Evolutionary conservation across 805 yeast genomes (phyloP).

Genomic region (Lachancea mirantina): DNA sequence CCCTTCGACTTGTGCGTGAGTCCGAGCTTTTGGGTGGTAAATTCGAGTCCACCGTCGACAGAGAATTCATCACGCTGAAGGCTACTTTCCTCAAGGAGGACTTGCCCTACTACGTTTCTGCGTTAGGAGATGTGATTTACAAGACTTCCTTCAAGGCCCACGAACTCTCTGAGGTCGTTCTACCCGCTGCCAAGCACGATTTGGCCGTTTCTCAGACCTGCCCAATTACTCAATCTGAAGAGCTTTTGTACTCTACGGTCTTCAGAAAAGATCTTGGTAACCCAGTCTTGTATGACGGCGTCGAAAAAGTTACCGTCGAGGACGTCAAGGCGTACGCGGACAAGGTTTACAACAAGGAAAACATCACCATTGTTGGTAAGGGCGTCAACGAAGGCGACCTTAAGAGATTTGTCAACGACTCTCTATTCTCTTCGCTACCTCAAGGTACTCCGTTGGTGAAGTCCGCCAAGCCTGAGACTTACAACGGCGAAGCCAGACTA

Average conservation of each 20-base stretch:
- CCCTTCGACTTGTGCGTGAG: slow-evolving; percentile 89
- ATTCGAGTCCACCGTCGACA: slow-evolving; percentile 60
- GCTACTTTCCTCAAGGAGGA: slow-evolving; percentile 81
- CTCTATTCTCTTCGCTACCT: slow-evolving; percentile 53
- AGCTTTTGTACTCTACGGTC: slow-evolving; percentile 69
- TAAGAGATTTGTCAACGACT: slow-evolving; percentile 55
- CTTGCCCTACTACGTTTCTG: slow-evolving; percentile 86
- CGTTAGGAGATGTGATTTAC: slow-evolving; percentile 66
- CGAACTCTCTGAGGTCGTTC: slow-evolving; percentile 74
- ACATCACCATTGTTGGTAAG: slow-evolving; percentile 62
- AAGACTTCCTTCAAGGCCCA: slow-evolving; percentile 72
- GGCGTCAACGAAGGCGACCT: slow-evolving; percentile 73
- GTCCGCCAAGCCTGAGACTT: slow-evolving; percentile 36
- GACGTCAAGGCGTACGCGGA: slow-evolving; percentile 63
- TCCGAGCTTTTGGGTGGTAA: slow-evolving; percentile 87
- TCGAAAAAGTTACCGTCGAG: slow-evolving; percentile 48
- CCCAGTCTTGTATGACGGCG: slow-evolving; percentile 69
- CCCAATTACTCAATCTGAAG: slow-evolving; percentile 58
- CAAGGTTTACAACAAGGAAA: slow-evolving; percentile 59
- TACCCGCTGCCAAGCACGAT: slow-evolving; percentile 71
- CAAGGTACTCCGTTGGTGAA: slow-evolving; percentile 46
- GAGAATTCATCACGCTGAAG: slow-evolving; percentile 76
- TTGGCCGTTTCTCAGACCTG: slow-evolving; percentile 42
- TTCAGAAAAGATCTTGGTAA: slow-evolving; percentile 87
- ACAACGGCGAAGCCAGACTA: slow-evolving; percentile 63